These are phyloP conservation scores for Cucurbitaria berberidis DNA, from an alignment of 2,329 filamentous ascomycete species.

Conservation along the genomic window DNA sequence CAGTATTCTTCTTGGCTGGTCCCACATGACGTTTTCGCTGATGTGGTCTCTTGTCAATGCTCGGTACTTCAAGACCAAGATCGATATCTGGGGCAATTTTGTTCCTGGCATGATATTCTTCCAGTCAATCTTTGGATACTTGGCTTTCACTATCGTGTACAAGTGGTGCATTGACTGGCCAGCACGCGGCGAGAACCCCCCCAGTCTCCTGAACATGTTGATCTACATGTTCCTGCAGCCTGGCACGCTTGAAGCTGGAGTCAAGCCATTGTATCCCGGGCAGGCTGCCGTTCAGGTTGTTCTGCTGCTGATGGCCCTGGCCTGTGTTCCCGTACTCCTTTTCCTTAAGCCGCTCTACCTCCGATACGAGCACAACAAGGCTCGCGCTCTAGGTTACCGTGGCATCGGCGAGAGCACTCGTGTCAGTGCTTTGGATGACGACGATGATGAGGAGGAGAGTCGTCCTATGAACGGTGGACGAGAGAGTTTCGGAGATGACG, in stretches of 20 bases:
- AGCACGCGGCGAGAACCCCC: slow-evolving; percentile 70
- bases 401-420: slow-evolving; percentile 88
- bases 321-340: slow-evolving; percentile 87
- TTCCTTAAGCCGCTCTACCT: slow-evolving; percentile 97
- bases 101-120: slow-evolving; percentile 99
- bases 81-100: slow-evolving; percentile 98
- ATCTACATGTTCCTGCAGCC: slow-evolving; percentile 99
- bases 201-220: slow-evolving; percentile 95
- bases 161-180: slow-evolving; percentile 96
- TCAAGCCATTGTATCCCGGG: slow-evolving; percentile 71
- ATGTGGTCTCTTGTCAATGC: slow-evolving; percentile 93
- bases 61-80: slow-evolving; percentile 89
- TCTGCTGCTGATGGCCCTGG: slow-evolving; percentile 79
- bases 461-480: slow-evolving; percentile 65
- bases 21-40: slow-evolving; percentile 98
- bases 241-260: slow-evolving; percentile 71
- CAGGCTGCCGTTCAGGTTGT: slow-evolving; percentile 78
- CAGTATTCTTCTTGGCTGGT: slow-evolving; percentile 96
- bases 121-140: slow-evolving; percentile 97
- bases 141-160: slow-evolving; percentile 92
- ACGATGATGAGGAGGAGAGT: slow-evolving; percentile 73
- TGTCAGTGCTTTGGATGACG: slow-evolving; percentile 87
- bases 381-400: slow-evolving; percentile 86
- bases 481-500: slow-evolving; percentile 74
- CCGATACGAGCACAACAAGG: slow-evolving; percentile 88